Evolutionary conservation across 139 green algal species (phyloP).

Genomic region (Chlamydomonas asymmetrica): DNA sequence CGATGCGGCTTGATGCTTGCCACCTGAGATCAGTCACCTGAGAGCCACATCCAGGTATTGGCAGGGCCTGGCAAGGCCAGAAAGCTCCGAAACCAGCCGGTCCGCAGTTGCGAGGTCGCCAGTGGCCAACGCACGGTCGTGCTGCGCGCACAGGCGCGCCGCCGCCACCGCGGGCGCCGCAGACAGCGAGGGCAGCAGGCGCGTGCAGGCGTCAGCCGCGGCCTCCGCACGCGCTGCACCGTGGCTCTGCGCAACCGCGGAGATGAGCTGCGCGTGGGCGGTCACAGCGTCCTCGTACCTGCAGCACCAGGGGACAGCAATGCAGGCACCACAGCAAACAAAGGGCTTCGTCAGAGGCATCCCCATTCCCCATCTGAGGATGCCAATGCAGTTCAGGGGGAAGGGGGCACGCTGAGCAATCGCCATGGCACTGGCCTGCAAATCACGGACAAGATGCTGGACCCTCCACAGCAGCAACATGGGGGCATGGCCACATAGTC

Average conservation of each 20-base stretch:
- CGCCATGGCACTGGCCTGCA: no score
- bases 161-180: constrained; percentile 38
- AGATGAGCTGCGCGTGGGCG: constrained; percentile 18
- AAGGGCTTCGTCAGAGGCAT: no score
- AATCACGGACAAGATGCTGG: no score
- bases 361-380: no score
- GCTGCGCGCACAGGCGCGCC: constrained; percentile 18
- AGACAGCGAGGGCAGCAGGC: constrained; percentile 25
- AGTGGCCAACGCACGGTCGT: constrained; percentile 45
- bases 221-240: constrained; percentile 11
- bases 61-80: constrained; percentile 38
- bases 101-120: constrained; percentile 36
- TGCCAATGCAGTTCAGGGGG: no score
- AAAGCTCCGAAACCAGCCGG: constrained; percentile 32
- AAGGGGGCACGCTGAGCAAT: no score
- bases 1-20: no score
- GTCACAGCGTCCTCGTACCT: constrained; percentile 16
- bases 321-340: no score
- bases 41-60: constrained; percentile 15
- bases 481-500: no score
- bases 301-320: no score
- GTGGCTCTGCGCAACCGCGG: constrained; percentile 17
- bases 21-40: constrained; percentile 10
- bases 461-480: no score
- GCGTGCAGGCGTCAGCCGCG: constrained; percentile 1